These are phyloP conservation scores for Candida ascalaphidarum DNA, from an alignment of 805 yeast species.

Conservation along the genomic window DNA sequence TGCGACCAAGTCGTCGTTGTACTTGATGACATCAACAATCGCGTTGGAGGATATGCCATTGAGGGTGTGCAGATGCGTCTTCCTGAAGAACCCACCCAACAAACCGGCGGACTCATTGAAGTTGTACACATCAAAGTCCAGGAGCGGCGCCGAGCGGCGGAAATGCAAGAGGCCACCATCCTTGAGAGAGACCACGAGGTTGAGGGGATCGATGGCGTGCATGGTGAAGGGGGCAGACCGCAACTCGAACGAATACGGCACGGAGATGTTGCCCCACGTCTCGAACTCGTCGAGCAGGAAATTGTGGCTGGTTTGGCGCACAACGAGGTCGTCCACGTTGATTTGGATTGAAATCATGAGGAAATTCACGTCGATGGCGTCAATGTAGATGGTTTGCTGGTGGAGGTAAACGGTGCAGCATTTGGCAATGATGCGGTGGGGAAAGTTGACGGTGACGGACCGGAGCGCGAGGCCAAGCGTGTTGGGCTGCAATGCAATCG, in stretches of 20 bases:
- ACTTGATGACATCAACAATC: slow-evolving; percentile 32
- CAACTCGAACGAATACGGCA: slow-evolving; percentile 50
- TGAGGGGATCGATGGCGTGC: slow-evolving; percentile 34
- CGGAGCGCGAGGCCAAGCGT: slow-evolving; percentile 25
- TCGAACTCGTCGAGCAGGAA: slow-evolving; percentile 23
- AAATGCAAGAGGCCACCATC: slow-evolving; percentile 76
- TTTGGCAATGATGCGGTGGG: slow-evolving; percentile 12
- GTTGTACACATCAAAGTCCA: slow-evolving; percentile 29
- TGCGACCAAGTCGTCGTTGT: slow-evolving; percentile 28
- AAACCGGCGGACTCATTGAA: slow-evolving; percentile 43
- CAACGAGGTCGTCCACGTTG: slow-evolving; percentile 32
- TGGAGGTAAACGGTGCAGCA: too few species aligned
- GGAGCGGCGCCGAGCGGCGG: slow-evolving; percentile 26
- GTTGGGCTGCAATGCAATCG: slow-evolving; percentile 26
- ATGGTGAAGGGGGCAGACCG: slow-evolving; percentile 42
- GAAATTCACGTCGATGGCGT: slow-evolving; percentile 44
- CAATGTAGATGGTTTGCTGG: too few species aligned
- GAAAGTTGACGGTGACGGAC: slow-evolving; percentile 18
- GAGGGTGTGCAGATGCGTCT: too few species aligned
- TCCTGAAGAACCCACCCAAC: too few species aligned
- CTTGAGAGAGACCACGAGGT: slow-evolving; percentile 49
- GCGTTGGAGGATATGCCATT: slow-evolving; percentile 31
- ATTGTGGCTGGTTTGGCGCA: slow-evolving; percentile 7
- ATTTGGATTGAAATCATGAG: slow-evolving; percentile 43
- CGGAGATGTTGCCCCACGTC: slow-evolving; percentile 61